Percentiles rank a stretch among this genome's conserved stretches.
Conservation (phyloP, 1,284 basidiomycete genomes). For the Sparassis latifolia region DNA sequence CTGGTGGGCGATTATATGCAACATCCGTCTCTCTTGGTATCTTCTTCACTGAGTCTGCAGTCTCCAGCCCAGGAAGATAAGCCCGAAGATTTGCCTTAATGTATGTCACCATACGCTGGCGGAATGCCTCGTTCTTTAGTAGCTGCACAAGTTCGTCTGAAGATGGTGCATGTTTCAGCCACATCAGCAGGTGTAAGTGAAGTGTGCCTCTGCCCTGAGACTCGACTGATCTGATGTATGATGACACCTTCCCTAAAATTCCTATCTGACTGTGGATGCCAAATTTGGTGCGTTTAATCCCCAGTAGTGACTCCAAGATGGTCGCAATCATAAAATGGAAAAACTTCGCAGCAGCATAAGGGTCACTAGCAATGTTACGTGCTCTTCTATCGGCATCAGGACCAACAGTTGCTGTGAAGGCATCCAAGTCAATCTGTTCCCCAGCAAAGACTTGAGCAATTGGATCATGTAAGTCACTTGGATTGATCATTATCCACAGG, state of each 20-base stretch:
- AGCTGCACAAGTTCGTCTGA: conserved; percentile 18
- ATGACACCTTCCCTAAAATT: conserved; percentile 15
- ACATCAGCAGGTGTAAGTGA: conserved; percentile 25
- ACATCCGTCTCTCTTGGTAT: conserved; percentile 13
- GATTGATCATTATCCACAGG: conserved; percentile 24
- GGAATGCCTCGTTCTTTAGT: conserved; percentile 21
- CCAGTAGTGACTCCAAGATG: conserved; percentile 28
- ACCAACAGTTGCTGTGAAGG: conserved; percentile 20
- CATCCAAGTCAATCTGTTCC: conserved; percentile 30
- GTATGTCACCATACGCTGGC: conserved; percentile 16
- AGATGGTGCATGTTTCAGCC: conserved; percentile 23
- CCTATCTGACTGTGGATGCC: conserved; percentile 13
- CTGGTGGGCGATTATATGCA: conserved; percentile 15
- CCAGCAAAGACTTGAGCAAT: conserved; percentile 32
- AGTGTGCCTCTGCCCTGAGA: conserved; percentile 24
- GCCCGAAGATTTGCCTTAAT: conserved; percentile 25
- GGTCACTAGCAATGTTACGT: conserved; percentile 29
- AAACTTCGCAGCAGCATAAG: conserved; percentile 31
- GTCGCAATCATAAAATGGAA: conserved; percentile 31
- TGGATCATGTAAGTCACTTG: conserved; percentile 20
- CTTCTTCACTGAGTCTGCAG: conserved; percentile 5
- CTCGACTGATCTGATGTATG: conserved; percentile 25
- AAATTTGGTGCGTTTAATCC: conserved; percentile 17
- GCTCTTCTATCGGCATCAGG: conserved; percentile 21
- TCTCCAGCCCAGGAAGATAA: conserved; percentile 15